Evolutionary conservation across 2,329 filamentous ascomycete species (phyloP), one percentile per base, ranked within the genome.

Genomic region (Xylaria sp.): DNA sequence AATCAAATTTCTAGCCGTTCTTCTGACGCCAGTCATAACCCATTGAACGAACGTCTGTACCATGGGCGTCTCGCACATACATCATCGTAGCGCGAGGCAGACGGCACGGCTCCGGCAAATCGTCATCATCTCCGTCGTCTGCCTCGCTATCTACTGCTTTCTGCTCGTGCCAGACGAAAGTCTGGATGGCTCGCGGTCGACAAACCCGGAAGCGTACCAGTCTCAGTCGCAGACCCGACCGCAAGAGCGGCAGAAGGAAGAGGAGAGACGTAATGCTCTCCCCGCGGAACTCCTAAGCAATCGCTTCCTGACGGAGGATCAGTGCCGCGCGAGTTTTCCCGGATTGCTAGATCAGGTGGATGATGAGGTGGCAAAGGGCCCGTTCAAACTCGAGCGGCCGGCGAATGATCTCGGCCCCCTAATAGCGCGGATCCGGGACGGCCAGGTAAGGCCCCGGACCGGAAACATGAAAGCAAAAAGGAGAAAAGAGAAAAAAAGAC

Each of bases 311-410:
- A 81, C 78, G 13, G 78, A 81, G 29, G 71, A 79, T 25, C 79
- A 86, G 72, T 87, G 85, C 74, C 70, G 74, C 8, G 73, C 73
- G 47, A 73, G 76, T 1, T 87, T 87, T 69, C 85, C 85, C 0
- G 81, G 81, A 2, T 77, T 87, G 21, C 83, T 80, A 0, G 79
- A 79, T 47, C 81, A 86, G 64, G 81, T 87, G 66, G 83, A 85
- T 44, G 74, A 81, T 58, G 80, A 79, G 8, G 82, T 85, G 1
- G 78, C 81, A 25, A 74, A 82, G 63, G 84, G 84, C 0, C 78
- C 81, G 3, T 86, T 86, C 72, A 73, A 73, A 3, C 77, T 86
- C 16, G 57, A 76, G 62, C 76, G 72, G 29, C 69, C 76, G 54
- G 74, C 79, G 35, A 79, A 75, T 37, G 77, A 81, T 18, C 78